Base-by-base conservation (phyloP, 257 asterid genomes). In the Linderniella brevidens region DNA sequence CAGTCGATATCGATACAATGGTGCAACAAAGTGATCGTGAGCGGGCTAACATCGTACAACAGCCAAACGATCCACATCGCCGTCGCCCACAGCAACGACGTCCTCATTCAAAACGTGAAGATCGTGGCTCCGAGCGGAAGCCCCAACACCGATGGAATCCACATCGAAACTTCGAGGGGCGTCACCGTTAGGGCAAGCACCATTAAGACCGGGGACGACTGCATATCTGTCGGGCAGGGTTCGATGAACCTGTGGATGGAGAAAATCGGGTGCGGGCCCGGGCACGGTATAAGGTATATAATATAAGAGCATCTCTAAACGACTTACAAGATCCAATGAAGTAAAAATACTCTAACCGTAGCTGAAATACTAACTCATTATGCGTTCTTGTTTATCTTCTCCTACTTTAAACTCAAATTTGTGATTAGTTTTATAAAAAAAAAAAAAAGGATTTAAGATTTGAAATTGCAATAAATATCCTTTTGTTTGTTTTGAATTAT, bases 111-210 rank as follows among this genome's bases (percentile, higher is more conserved):
- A 52, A 71, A 61, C 19, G 53, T 66, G 14, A 56, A 52, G 8
- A 18, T 68, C 39, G 17, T 35, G n/a, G 80, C 88, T 5, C 49
- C 68, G 0, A 59, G 44, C 17, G 25, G 58, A 9, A 78, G 83
- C 38, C 88, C 83, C 0, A 71, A 74, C 50, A 77, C 82, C 0
- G 87, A 77, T 11, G 87, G 82, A 8, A 63, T 77, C 39, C 87
- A 77, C 8, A 58, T 77, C 0, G 68, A 65, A 38, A 17, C 50
- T 11, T 77, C 87, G 9, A 55, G 19, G 0, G 51, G 51, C 0
- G 69, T 77, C 11, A 20, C 64, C 0, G 66, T 77, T 35, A 11
- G 43, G 43, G 48, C 54, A 5, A 11, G 29, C 16, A 46, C 53
- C 68, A 77, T 77, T 4, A 55, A 68, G 13, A 77, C 86, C 0